Evolutionary conservation across 164 flowering plant genomes (phyloP).

Genomic region (Santalum album): DNA sequence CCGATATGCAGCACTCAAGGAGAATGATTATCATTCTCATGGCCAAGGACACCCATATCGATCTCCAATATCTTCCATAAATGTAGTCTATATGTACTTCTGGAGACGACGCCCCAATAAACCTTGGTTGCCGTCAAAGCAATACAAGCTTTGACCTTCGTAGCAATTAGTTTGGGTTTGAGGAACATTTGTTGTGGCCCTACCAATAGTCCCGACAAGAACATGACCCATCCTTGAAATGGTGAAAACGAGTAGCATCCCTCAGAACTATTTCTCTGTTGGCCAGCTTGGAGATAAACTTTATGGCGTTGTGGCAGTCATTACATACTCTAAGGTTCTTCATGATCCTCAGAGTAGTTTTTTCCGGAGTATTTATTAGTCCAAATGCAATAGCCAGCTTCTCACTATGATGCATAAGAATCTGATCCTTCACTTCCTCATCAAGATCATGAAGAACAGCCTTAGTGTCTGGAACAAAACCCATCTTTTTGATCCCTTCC

Average conservation of each 20-base stretch:
- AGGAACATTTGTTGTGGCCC: not conserved
- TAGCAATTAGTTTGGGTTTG: too few relatives aligned
- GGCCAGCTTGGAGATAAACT: slow-evolving; percentile 60
- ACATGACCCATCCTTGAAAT: slow-evolving; percentile 67
- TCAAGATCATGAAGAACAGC: slow-evolving; percentile 82
- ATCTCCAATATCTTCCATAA: too few relatives aligned
- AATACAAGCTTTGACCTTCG: too few relatives aligned
- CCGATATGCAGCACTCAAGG: too few relatives aligned
- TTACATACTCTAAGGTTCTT: slow-evolving; percentile 85
- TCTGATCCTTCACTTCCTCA: slow-evolving; percentile 66
- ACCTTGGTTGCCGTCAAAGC: too few relatives aligned
- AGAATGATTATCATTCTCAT: too few relatives aligned
- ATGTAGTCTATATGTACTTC: too few relatives aligned
- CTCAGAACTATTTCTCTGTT: slow-evolving; percentile 72
- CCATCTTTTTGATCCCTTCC: slow-evolving; percentile 68
- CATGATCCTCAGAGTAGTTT: slow-evolving; percentile 68
- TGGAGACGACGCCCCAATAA: too few relatives aligned
- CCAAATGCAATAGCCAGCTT: slow-evolving; percentile 89
- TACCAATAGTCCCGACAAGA: slow-evolving; percentile 86
- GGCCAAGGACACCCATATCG: too few relatives aligned
- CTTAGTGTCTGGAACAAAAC: slow-evolving; percentile 67
- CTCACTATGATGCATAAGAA: slow-evolving; percentile 75
- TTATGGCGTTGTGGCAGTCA: slow-evolving; percentile 86
- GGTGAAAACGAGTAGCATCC: slow-evolving; percentile 88
- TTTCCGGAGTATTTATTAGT: slow-evolving; percentile 62